Conservation (phyloP, 805 yeast species). For the Saturnispora saitoi region DNA sequence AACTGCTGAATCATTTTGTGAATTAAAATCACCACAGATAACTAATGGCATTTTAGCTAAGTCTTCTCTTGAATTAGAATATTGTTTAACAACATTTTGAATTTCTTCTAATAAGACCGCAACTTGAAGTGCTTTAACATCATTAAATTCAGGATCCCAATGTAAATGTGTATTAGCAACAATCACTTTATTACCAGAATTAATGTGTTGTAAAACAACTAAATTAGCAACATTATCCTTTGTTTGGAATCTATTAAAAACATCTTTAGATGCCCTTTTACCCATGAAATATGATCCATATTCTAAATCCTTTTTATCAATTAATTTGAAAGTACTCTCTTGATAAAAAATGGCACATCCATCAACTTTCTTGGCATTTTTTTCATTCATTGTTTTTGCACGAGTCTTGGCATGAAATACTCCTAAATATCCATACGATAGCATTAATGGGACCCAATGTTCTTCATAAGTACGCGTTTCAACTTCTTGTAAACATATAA, state of each 20-base stretch:
- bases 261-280: conserved; percentile 82
- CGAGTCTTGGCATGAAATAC: conserved; percentile 81
- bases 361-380: conserved; percentile 83
- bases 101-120: conserved; percentile 87
- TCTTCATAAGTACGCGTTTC: conserved; percentile 82
- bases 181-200: conserved; percentile 62
- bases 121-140: conserved; percentile 92
- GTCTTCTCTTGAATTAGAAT: conserved; percentile 25
- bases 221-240: conserved; percentile 89
- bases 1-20: conserved; percentile 81
- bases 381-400: conserved; percentile 78
- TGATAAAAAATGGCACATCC: conserved; percentile 96
- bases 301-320: conserved; percentile 69
- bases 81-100: conserved; percentile 49
- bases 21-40: conserved; percentile 94
- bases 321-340: conserved; percentile 54
- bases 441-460: conserved; percentile 72
- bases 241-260: conserved; percentile 91
- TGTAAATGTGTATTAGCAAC: conserved; percentile 91
- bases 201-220: conserved; percentile 61
- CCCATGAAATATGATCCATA: conserved; percentile 75
- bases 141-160: conserved; percentile 96
- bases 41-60: conserved; percentile 54
- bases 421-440: conserved; percentile 69
- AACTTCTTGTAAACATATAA: conserved; percentile 91